Base-by-base conservation (phyloP, 495 filamentous ascomycete species). In the Talaromyces thailandensis region DNA sequence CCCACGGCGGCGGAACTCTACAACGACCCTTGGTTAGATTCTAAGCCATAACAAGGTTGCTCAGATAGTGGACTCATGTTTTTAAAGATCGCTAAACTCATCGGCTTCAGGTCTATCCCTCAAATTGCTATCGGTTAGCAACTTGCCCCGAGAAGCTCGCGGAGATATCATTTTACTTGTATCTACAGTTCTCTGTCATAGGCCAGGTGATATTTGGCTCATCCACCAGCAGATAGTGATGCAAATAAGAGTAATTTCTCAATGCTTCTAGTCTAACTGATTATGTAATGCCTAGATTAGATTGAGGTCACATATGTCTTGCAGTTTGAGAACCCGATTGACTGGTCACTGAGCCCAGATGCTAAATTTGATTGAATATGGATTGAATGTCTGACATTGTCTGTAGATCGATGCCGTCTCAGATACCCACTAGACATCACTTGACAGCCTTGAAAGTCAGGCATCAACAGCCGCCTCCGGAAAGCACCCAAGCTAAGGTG, bases 1-100 rank as follows among this genome's bases (percentile, higher is more conserved):
- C 57, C 65, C 31, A 70, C 72, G 24, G 73, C 73, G 2, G 64
- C 59, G 59, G 71, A 73, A 50, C 65, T 73, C 11, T 64, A 67
- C 56, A 61, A 67, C 43, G 65, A 73, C 16, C 29, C 29, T 0
- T 58, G 29, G 56, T 35, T 40, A n/a, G n/a, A n/a, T n/a, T n/a
- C n/a, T n/a, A n/a, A n/a, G n/a, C n/a, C n/a, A n/a, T n/a, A n/a
- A n/a, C n/a, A n/a, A n/a, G n/a, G n/a, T n/a, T n/a, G n/a, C n/a
- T n/a, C n/a, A n/a, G n/a, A n/a, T n/a, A n/a, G n/a, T n/a, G n/a
- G n/a, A n/a, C n/a, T n/a, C n/a, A n/a, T n/a, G n/a, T n/a, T n/a
- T n/a, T n/a, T n/a, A n/a, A n/a, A n/a, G n/a, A n/a, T n/a, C n/a
- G n/a, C n/a, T n/a, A n/a, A n/a, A n/a, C n/a, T n/a, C n/a, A n/a